Evolutionary conservation across 1,284 basidiomycete species (phyloP), one percentile per base, ranked within the genome.

Genomic region (Porogramme epimiltina): DNA sequence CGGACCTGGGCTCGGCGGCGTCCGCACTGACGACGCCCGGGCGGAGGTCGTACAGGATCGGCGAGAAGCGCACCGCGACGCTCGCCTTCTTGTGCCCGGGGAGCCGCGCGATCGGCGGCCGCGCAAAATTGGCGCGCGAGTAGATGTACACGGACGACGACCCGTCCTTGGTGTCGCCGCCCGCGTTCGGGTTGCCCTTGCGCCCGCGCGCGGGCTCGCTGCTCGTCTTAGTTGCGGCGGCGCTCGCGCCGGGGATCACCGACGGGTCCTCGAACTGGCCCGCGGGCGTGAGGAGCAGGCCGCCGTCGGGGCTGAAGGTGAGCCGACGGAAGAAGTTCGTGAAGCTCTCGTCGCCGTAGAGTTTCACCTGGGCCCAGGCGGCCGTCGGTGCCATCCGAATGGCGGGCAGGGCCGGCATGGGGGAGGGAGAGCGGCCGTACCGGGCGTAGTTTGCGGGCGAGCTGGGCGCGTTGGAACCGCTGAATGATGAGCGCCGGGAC

Each of bases 11-110:
- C 54, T 85, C 81, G 18, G 54, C 54, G 34, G 62, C 50, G 36
- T 72, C 70, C 4, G 68, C 63, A n/a, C 75, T 73, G 43, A 74
- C 67, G 1, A 88, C 80, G 31, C 76, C 77, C 3, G 78, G 72
- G 19, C 95, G 80, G 25, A 98, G 76, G 63, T 96, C 92, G 66
- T 96, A 98, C 31, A 99, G 72, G 25, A 98, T 82, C 0, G 96
- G 96, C 31, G 91, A 96, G 73, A 99, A 99, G 45, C 88, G 81
- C 42, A 99, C 93, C 0, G 92, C 95, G 2, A 98, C 87, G 60
- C 91, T 94, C 0, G 95, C 89, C 56, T 96, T 96, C 74, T 95
- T 95, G 74, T 98, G 93, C 0, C 97, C 97, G 0, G 97, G 95
- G 3, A 99, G 77, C 65, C 95, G 93, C 2, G 95, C 96, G 50